Evolutionary conservation across 495 filamentous ascomycete species (phyloP).

Genomic region (Durotheca rogersii): DNA sequence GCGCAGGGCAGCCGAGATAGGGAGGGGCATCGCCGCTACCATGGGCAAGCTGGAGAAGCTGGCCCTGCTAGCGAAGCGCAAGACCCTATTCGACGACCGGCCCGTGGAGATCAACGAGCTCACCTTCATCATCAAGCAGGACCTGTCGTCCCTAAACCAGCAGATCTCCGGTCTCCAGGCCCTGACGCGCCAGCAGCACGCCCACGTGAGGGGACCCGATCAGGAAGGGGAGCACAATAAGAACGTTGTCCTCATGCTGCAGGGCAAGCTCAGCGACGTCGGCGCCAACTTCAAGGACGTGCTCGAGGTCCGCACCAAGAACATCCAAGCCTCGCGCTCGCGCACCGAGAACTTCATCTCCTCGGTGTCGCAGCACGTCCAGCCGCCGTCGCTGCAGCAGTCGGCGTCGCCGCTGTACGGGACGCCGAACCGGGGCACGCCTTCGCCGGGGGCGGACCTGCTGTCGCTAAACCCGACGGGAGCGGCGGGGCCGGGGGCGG

Average conservation of each 20-base stretch:
- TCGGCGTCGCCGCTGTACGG: constrained; percentile 82
- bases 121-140: constrained; percentile 89
- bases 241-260: constrained; percentile 89
- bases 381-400: constrained; percentile 58
- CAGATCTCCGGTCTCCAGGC: constrained; percentile 80
- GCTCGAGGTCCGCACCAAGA: constrained; percentile 93
- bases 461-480: constrained; percentile 85
- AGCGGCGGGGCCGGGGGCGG: too few species aligned
- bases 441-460: constrained; percentile 64
- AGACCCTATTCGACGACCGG: constrained; percentile 95
- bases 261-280: constrained; percentile 94
- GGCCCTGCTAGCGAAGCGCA: constrained; percentile 90
- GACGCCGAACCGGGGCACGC: constrained; percentile 65
- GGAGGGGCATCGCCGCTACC: constrained; percentile 82
- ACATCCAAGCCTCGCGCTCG: constrained; percentile 90
- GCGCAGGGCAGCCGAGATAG: constrained; percentile 83
- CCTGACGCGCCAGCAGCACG: constrained; percentile 66
- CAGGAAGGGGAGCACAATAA: constrained; percentile 97
- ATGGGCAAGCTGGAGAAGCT: constrained; percentile 93
- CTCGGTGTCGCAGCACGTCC: constrained; percentile 72
- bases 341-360: constrained; percentile 96
- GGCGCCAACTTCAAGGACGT: constrained; percentile 96
- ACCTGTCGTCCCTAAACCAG: constrained; percentile 82
- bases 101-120: constrained; percentile 96
- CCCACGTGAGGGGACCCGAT: constrained; percentile 57